phyloP scores from a whole-genome alignment of 108 stramenopile species.

The Skeletonema marinoi region DNA sequence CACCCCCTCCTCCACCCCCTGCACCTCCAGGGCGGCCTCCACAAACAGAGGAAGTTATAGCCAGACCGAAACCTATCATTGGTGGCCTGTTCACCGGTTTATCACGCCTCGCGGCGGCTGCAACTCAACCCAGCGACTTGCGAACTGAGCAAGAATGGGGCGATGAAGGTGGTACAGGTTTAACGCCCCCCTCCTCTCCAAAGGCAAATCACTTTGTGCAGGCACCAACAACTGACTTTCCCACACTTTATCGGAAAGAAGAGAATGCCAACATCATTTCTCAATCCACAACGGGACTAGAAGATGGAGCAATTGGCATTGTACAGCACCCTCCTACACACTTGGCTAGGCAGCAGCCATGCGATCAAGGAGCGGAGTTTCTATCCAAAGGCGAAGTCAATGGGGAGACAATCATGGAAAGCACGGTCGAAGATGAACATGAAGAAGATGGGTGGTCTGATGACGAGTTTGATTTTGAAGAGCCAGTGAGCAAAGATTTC shows the following conservation, averaged over 20 bases:
- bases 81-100: conserved; percentile 75
- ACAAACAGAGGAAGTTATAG: conserved; percentile 3
- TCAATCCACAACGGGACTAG: neutral
- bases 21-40: conserved; percentile 9
- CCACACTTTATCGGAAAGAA: conserved; percentile 19
- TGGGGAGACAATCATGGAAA: neutral
- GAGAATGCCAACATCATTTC: conserved; percentile 7
- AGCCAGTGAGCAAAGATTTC: conserved; percentile 6
- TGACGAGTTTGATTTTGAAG: conserved; percentile 42
- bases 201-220: neutral
- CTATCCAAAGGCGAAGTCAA: neutral
- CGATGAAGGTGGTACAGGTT: conserved; percentile 27
- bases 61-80: conserved; percentile 71
- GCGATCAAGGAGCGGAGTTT: neutral
- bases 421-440: conserved; percentile 6
- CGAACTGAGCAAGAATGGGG: neutral
- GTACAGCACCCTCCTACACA: neutral
- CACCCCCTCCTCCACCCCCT: conserved; percentile 12
- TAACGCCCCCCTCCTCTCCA: conserved; percentile 33
- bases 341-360: neutral
- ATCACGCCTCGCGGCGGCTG: conserved; percentile 66
- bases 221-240: neutral
- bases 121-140: conserved; percentile 60
- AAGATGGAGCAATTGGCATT: neutral
- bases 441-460: conserved; percentile 46